A percentile compares a stretch with the other conserved stretches of the same genome.
Evolutionary conservation across 345 rosid genomes (phyloP).

Genomic region (Angophora floribunda): DNA sequence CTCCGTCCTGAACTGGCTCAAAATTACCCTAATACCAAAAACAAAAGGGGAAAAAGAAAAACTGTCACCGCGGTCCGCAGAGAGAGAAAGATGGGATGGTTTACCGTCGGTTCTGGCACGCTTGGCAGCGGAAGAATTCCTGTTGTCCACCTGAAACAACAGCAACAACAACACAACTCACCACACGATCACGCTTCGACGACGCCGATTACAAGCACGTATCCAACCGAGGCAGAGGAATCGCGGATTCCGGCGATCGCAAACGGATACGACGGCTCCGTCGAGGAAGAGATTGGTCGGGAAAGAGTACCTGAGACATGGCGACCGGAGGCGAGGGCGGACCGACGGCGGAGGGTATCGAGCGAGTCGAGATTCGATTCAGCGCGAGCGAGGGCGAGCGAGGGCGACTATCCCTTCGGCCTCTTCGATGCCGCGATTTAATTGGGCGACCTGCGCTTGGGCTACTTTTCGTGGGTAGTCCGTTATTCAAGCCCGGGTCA

Average conservation of each 20-base stretch:
- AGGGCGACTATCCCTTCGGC: background rate
- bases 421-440: background rate
- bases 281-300: background rate
- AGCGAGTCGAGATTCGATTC: background rate
- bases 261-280: background rate
- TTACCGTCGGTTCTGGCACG: slow-evolving; percentile 94
- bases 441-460: background rate
- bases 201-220: background rate
- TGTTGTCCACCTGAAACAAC: slow-evolving; percentile 60
- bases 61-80: background rate
- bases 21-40: background rate
- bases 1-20: background rate
- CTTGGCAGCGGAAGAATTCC: slow-evolving; percentile 88
- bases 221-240: background rate
- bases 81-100: background rate
- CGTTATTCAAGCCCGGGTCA: background rate
- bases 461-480: background rate
- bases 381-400: background rate
- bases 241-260: background rate
- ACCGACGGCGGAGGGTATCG: background rate
- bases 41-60: background rate
- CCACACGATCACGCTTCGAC: background rate
- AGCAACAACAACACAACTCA: background rate
- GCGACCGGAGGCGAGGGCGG: background rate
- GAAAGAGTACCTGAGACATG: background rate